Percentiles rank a stretch among this genome's conserved stretches.
Evolutionary conservation across 371 early-diverging fungal species (phyloP).

Genomic region (Rhizopus sp.): DNA sequence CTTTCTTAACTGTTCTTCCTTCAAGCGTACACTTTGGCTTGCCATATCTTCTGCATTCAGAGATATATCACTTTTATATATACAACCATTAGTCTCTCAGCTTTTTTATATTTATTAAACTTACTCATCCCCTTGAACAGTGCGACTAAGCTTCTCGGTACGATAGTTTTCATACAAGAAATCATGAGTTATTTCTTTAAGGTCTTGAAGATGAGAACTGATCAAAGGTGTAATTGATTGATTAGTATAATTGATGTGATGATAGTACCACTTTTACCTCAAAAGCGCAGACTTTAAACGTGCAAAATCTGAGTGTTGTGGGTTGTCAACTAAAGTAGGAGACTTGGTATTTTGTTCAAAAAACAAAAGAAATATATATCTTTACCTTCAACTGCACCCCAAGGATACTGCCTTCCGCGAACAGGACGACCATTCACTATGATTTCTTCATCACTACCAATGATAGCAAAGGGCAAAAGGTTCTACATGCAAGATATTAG

Average conservation of each 20-base stretch:
- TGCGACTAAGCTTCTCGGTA: slow-evolving; percentile 86
- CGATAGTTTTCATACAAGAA: slow-evolving; percentile 91
- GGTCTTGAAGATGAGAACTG: slow-evolving; percentile 91
- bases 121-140: slow-evolving; percentile 54
- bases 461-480: slow-evolving; percentile 94
- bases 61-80: slow-evolving; percentile 32
- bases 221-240: slow-evolving; percentile 7
- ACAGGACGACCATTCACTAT: slow-evolving; percentile 73
- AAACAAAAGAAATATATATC: slow-evolving; percentile 1
- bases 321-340: slow-evolving; percentile 66
- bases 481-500: slow-evolving; percentile 39
- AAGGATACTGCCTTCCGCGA: slow-evolving; percentile 98
- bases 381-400: slow-evolving; percentile 95
- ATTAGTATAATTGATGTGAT: neutral
- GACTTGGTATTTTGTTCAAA: neutral
- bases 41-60: slow-evolving; percentile 59
- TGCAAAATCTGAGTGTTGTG: slow-evolving; percentile 96
- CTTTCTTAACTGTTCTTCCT: slow-evolving; percentile 63
- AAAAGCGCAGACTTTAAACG: slow-evolving; percentile 91
- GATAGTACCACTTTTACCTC: slow-evolving; percentile 39
- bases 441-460: slow-evolving; percentile 95
- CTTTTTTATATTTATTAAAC: slow-evolving; percentile 37
- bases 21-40: slow-evolving; percentile 50
- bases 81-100: neutral
- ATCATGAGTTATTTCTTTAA: slow-evolving; percentile 86